A percentile compares a stretch with the other conserved stretches of the same genome.
Evolutionary conservation across 1,284 basidiomycete genomes (phyloP).

Genomic region (Tetrapyrgos nigripes): DNA sequence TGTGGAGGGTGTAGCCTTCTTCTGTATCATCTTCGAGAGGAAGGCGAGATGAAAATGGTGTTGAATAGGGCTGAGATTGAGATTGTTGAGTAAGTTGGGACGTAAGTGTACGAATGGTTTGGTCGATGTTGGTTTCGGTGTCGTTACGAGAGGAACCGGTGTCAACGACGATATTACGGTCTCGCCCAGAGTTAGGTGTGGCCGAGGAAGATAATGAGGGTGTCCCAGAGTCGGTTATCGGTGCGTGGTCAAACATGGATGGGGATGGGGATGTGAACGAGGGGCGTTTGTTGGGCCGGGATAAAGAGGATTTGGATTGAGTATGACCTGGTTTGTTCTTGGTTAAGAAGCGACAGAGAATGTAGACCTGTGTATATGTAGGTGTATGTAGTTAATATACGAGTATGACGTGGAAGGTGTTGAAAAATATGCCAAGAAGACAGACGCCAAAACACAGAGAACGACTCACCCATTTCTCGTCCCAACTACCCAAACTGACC

Average conservation of each 20-base stretch:
- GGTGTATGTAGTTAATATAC: slow-evolving; percentile 6
- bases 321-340: slow-evolving; percentile 4
- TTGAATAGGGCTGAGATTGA: too few relatives aligned
- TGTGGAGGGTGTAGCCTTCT: slow-evolving; percentile 72
- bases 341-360: slow-evolving; percentile 38
- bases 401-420: too few relatives aligned
- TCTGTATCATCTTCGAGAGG: slow-evolving; percentile 41
- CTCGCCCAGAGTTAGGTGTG: not conserved
- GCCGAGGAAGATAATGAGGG: not conserved
- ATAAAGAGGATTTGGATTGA: not conserved
- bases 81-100: not conserved
- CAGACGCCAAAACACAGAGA: not conserved
- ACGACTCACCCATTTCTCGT: slow-evolving; percentile 82
- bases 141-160: not conserved
- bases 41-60: slow-evolving; percentile 44
- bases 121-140: not conserved
- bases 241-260: not conserved
- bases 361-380: slow-evolving; percentile 28
- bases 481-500: slow-evolving; percentile 72
- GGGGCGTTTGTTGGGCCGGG: not conserved
- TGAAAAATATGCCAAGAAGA: slow-evolving; percentile 32
- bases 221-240: not conserved
- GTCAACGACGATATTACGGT: not conserved
- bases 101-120: not conserved
- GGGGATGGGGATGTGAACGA: not conserved